Evolutionary conservation across 2,329 filamentous ascomycete genomes (phyloP).

Genomic region (Pseudogymnoascus sp.): DNA sequence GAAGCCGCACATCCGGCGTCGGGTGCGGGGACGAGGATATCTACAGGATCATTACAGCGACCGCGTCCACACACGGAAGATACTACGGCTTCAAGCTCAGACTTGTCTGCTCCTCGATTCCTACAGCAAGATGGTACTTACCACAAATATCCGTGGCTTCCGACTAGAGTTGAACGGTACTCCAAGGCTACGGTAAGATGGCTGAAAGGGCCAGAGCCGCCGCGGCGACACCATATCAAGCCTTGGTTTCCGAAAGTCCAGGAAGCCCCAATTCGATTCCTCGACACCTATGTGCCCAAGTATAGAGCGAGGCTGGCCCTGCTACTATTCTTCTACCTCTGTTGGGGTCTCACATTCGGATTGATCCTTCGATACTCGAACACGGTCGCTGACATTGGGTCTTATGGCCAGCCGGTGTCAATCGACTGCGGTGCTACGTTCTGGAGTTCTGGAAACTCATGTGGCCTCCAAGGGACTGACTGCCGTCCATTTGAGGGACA

Average conservation of each 20-base stretch:
- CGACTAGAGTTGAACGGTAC: slow-evolving; percentile 45
- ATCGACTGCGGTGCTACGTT: slow-evolving; percentile 63
- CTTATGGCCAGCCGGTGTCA: slow-evolving; percentile 57
- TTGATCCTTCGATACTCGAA: slow-evolving; percentile 60
- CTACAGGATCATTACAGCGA: not conserved
- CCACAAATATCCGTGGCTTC: slow-evolving; percentile 48
- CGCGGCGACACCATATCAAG: slow-evolving; percentile 44
- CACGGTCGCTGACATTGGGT: slow-evolving; percentile 52
- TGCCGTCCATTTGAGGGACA: slow-evolving; percentile 68
- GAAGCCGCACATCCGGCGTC: slow-evolving; percentile 18
- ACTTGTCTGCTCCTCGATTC: slow-evolving; percentile 43
- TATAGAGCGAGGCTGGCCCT: slow-evolving; percentile 51
- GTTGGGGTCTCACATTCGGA: slow-evolving; percentile 64
- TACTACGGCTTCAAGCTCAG: not conserved
- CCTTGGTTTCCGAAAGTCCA: slow-evolving; percentile 61
- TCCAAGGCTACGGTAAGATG: slow-evolving; percentile 39
- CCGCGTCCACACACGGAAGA: not conserved
- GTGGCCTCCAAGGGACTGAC: slow-evolving; percentile 64
- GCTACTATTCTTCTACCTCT: slow-evolving; percentile 50
- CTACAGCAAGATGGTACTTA: slow-evolving; percentile 46
- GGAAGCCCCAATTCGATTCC: slow-evolving; percentile 53
- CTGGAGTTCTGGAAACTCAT: slow-evolving; percentile 63
- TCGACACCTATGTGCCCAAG: slow-evolving; percentile 56
- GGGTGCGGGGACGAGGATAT: slow-evolving; percentile 17
- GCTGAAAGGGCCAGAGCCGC: slow-evolving; percentile 49